Evolutionary conservation across 495 filamentous ascomycete genomes (phyloP).

Genomic region (Annulohypoxylon nitens): DNA sequence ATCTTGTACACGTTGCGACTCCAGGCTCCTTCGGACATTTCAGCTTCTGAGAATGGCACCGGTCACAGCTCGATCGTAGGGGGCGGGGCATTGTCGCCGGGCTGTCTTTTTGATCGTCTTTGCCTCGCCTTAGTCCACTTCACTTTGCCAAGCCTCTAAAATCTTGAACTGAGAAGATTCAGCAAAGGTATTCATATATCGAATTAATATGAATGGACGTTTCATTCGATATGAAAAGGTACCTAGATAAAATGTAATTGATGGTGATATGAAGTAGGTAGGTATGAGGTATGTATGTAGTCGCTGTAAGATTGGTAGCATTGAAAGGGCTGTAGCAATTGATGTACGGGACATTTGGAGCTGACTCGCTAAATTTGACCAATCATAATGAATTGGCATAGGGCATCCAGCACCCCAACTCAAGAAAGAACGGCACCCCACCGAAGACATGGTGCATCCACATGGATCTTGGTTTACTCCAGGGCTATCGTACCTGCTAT

Average conservation of each 20-base stretch:
- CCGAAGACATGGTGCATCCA: too few relatives aligned
- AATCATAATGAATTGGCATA: not conserved
- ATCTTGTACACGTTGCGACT: constrained; percentile 51
- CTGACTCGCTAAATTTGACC: not conserved
- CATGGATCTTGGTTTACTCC: too few relatives aligned
- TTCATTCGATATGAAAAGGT: too few relatives aligned
- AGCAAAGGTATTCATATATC: not conserved
- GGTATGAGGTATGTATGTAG: too few relatives aligned
- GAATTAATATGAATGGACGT: not conserved
- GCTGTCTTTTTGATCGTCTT: not conserved
- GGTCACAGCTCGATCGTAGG: constrained; percentile 52
- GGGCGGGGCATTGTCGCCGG: constrained; percentile 45
- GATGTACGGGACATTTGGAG: not conserved
- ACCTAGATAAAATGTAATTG: too few relatives aligned
- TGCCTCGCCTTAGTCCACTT: not conserved
- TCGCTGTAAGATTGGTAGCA: too few relatives aligned
- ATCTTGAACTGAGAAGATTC: not conserved
- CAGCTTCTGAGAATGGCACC: constrained; percentile 58
- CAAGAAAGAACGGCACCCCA: too few relatives aligned
- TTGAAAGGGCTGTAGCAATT: not conserved
- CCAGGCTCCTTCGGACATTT: constrained; percentile 54
- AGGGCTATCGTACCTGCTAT: too few relatives aligned
- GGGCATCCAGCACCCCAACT: not conserved
- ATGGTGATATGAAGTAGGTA: too few relatives aligned
- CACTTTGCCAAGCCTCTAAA: not conserved